Evolutionary conservation across 2,329 filamentous ascomycete genomes (phyloP).

Genomic region (Elsinoe necatrix): DNA sequence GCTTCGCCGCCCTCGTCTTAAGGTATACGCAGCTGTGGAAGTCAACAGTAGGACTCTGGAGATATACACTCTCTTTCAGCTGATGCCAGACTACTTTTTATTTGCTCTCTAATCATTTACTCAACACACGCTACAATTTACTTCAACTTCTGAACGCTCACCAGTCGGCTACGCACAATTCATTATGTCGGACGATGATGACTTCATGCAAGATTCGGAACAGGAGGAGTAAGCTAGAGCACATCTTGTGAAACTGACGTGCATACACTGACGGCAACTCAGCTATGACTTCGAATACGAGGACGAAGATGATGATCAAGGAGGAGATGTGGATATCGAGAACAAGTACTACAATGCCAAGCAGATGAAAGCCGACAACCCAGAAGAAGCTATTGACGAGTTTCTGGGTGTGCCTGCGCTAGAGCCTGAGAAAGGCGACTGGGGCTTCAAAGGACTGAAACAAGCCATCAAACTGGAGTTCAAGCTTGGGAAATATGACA

Average conservation of each 20-base stretch:
- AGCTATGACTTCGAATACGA: constrained; percentile 97
- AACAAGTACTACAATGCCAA: constrained; percentile 99
- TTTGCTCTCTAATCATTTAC: no score
- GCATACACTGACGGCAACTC: constrained; percentile 23
- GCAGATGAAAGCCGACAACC: constrained; percentile 81
- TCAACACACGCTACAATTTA: no score
- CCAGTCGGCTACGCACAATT: background rate
- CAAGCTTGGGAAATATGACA: constrained; percentile 76
- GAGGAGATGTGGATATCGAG: constrained; percentile 86
- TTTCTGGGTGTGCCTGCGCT: constrained; percentile 80
- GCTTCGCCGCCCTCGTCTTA: background rate
- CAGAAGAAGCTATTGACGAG: constrained; percentile 80
- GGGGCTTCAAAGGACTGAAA: constrained; percentile 97
- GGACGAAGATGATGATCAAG: constrained; percentile 81
- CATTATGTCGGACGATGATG: constrained; percentile 73
- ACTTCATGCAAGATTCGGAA: constrained; percentile 90
- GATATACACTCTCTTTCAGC: no score
- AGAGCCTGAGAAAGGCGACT: constrained; percentile 89
- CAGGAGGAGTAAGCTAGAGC: constrained; percentile 61
- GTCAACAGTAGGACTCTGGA: no score
- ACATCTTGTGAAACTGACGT: background rate
- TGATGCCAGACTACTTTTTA: no score
- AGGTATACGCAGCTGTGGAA: background rate
- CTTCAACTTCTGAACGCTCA: background rate
- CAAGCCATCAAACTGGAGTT: constrained; percentile 98